Evolutionary conservation across 306 rosid genomes (phyloP).

Genomic region (Cucurbita moschata): DNA sequence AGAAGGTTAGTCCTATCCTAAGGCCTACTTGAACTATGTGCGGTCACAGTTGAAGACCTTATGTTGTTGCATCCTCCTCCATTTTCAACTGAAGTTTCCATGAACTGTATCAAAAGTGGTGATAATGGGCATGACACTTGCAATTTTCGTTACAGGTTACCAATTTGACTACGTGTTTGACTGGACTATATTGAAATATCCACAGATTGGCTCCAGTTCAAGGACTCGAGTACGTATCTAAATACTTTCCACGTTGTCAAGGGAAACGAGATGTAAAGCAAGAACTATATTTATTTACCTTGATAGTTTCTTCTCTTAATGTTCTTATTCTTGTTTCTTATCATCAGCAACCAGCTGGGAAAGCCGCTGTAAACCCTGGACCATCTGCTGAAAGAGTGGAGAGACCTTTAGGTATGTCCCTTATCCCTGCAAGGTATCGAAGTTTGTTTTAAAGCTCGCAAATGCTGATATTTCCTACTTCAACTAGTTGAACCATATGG

Average conservation of each 20-base stretch:
- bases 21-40: neutral
- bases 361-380: constrained; percentile 56
- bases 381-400: constrained; percentile 52
- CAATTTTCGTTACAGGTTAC: constrained; percentile 41
- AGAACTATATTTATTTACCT: neutral
- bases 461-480: neutral
- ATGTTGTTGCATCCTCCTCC: neutral
- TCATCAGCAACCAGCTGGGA: constrained; percentile 52
- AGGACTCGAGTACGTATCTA: constrained; percentile 52
- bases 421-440: neutral
- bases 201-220: constrained; percentile 88
- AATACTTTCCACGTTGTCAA: constrained; percentile 5
- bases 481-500: neutral
- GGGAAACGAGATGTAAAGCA: neutral
- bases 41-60: neutral
- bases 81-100: neutral
- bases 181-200: constrained; percentile 91
- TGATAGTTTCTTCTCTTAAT: neutral
- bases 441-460: neutral
- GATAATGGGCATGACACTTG: neutral
- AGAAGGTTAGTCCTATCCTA: constrained; percentile 44
- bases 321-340: constrained; percentile 13
- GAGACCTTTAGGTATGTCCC: constrained; percentile 60
- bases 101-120: neutral
- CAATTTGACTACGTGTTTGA: constrained; percentile 97